A percentile compares a stretch with the other conserved stretches of the same genome.
Conservation (phyloP, 192 early-diverging fungal species). For the Mortierella claussenii region DNA sequence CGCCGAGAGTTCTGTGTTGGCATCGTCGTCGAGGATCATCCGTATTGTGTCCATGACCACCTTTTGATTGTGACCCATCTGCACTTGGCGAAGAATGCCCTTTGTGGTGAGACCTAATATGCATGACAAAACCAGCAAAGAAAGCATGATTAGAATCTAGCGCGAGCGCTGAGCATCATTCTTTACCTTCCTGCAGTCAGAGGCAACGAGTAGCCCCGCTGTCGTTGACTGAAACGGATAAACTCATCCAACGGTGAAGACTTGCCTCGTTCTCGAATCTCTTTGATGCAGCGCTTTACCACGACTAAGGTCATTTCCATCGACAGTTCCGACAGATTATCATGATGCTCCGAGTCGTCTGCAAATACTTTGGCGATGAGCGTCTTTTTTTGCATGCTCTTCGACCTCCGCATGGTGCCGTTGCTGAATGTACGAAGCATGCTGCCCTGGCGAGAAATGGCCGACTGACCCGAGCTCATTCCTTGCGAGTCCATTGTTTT, state of each 20-base stretch:
- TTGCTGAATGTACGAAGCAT: slow-evolving; percentile 22
- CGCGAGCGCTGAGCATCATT: no score
- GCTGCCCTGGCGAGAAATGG: slow-evolving; percentile 18
- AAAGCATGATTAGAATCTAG: background rate
- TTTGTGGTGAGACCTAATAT: slow-evolving; percentile 45
- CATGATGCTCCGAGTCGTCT: slow-evolving; percentile 19
- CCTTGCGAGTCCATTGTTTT: slow-evolving; percentile 15
- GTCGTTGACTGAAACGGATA: no score
- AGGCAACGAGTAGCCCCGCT: background rate
- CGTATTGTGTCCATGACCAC: slow-evolving; percentile 32
- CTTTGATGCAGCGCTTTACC: slow-evolving; percentile 48
- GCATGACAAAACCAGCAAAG: background rate
- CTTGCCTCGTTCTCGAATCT: slow-evolving; percentile 50
- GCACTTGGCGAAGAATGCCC: slow-evolving; percentile 39
- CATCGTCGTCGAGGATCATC: slow-evolving; percentile 47
- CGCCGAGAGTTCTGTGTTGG: slow-evolving; percentile 39
- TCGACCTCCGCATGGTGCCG: slow-evolving; percentile 27
- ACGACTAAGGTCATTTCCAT: slow-evolving; percentile 47
- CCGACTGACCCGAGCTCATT: slow-evolving; percentile 4
- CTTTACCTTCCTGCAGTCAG: no score
- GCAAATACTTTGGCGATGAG: slow-evolving; percentile 25
- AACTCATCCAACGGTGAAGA: background rate
- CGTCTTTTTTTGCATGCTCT: slow-evolving; percentile 33
- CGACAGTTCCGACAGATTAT: slow-evolving; percentile 16
- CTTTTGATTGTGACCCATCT: slow-evolving; percentile 31